Percentiles rank a stretch among this genome's conserved stretches.
These are phyloP conservation scores for Paraphaeosphaeria sporulosa DNA, from an alignment of 2,329 filamentous ascomycete genomes.

Conservation along the genomic window DNA sequence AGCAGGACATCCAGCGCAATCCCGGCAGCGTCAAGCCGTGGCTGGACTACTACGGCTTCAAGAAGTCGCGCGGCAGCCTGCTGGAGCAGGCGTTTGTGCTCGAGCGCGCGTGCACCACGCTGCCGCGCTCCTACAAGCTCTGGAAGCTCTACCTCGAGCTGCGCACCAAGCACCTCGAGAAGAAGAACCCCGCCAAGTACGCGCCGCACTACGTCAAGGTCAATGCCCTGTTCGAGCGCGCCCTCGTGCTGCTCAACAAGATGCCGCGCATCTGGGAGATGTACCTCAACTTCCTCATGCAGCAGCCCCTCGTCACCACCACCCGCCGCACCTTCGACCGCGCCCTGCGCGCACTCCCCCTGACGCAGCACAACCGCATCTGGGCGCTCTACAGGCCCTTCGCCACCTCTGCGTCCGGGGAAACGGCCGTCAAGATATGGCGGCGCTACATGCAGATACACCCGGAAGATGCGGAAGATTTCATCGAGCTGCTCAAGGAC, in stretches of 20 bases:
- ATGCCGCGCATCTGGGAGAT: conserved; percentile 99
- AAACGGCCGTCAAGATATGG: conserved; percentile 93
- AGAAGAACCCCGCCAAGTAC: conserved; percentile 82
- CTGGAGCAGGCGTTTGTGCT: conserved; percentile 88
- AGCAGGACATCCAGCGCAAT: conserved; percentile 91
- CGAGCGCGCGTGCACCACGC: conserved; percentile 86
- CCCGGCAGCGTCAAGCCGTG: conserved; percentile 88
- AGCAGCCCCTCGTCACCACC: conserved; percentile 88
- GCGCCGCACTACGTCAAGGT: conserved; percentile 88
- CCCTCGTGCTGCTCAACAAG: conserved; percentile 93
- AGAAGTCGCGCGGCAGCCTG: conserved; percentile 81
- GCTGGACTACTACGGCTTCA: conserved; percentile 93
- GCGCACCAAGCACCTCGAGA: conserved; percentile 79
- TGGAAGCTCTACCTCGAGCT: conserved; percentile 98
- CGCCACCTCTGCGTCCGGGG: conserved; percentile 86
- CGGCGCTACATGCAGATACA: conserved; percentile 96
- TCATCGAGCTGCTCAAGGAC: conserved; percentile 85
- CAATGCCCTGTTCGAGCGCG: conserved; percentile 91
- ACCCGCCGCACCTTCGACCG: conserved; percentile 91
- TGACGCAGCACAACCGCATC: conserved; percentile 94
- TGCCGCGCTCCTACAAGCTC: conserved; percentile 95
- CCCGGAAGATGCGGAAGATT: conserved; percentile 93
- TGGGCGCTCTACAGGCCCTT: conserved; percentile 93
- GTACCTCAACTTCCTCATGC: conserved; percentile 88
- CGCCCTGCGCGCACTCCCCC: conserved; percentile 86